Evolutionary conservation across 805 yeast species (phyloP), one percentile per base, ranked within the genome.

Genomic region (Crinitomyces ghanaensis): DNA sequence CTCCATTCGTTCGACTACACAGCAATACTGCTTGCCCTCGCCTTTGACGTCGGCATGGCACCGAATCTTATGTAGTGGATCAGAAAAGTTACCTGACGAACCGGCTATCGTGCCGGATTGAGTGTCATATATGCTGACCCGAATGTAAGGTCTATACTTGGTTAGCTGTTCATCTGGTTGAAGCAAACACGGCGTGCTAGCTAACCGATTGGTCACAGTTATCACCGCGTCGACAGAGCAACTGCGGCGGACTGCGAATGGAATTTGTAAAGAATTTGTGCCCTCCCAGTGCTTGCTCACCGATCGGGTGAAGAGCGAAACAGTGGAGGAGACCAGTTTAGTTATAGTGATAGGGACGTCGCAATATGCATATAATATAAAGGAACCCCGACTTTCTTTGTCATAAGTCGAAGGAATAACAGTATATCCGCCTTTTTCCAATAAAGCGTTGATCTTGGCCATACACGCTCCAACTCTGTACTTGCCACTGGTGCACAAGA

Each of bases 361-460:
- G 15, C 35, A n/a, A 11, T 54, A 56, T 4, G 61, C 23, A 1
- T 51, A 18, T 1, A 72, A 34, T 27, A 46, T 45, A 45, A 57
- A 73, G 1, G 40, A 33, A 2, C 49, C 54, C 4, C 46, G 28
- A 1, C 44, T 39, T 3, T 50, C 49, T 1, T 59, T 49, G 3
- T 60, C 61, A 42, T 59, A 68, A 0, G 71, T 61, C 1, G 79
- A 72, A 2, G 62, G 48, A 1, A 75, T 54, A 0, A 69, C 41
- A 17, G 65, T 57, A 42, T 72, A 75, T 11, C 43, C 43, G 2
- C 66, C 67, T n/a, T n/a, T n/a, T 0, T 31, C 20, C 3, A 19
- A 22, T 12, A 43, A 18, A 14, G 16, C n/a, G n/a, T 6, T 15
- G 6, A 26, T 26, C 11, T 28, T 24, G 3, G 34, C 34, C 15